Evolutionary conservation across 192 early-diverging fungal genomes (phyloP).

Genomic region (Phycomyces nitens): DNA sequence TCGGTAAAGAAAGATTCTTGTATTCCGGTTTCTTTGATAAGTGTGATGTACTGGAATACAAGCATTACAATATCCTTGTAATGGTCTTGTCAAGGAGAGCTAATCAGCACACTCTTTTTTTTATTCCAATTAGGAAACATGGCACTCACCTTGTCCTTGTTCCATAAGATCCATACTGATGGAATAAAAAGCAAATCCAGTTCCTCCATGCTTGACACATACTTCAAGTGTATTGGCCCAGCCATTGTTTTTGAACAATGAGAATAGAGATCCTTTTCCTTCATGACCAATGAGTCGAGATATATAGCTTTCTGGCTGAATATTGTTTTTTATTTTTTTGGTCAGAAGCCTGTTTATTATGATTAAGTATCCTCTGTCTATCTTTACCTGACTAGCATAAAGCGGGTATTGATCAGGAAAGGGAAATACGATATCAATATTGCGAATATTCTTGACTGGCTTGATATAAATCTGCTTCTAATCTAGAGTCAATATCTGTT

Average conservation of each 20-base stretch:
- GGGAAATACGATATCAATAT: slow-evolving; percentile 77
- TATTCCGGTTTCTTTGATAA: slow-evolving; percentile 65
- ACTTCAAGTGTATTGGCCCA: slow-evolving; percentile 82
- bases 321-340: slow-evolving; percentile 10
- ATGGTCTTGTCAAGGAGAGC: too few species aligned
- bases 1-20: slow-evolving; percentile 85
- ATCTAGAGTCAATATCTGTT: neutral
- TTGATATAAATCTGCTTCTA: slow-evolving; percentile 67
- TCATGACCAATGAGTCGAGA: slow-evolving; percentile 92
- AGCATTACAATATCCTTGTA: slow-evolving; percentile 66
- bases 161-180: slow-evolving; percentile 72
- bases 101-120: too few species aligned
- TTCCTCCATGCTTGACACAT: slow-evolving; percentile 44
- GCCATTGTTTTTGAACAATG: slow-evolving; percentile 79
- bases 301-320: slow-evolving; percentile 68
- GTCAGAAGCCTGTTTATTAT: neutral
- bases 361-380: neutral
- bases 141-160: slow-evolving; percentile 62
- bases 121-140: too few species aligned
- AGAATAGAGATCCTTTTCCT: slow-evolving; percentile 80
- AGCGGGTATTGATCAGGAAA: slow-evolving; percentile 73
- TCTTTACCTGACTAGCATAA: slow-evolving; percentile 40
- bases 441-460: slow-evolving; percentile 76
- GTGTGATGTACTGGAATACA: slow-evolving; percentile 85
- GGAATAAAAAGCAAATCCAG: slow-evolving; percentile 69